A percentile compares a stretch with the other conserved stretches of the same genome.
These are phyloP conservation scores for Scutellaria galericulata DNA, from an alignment of 257 asterid genomes.

Conservation along the genomic window DNA sequence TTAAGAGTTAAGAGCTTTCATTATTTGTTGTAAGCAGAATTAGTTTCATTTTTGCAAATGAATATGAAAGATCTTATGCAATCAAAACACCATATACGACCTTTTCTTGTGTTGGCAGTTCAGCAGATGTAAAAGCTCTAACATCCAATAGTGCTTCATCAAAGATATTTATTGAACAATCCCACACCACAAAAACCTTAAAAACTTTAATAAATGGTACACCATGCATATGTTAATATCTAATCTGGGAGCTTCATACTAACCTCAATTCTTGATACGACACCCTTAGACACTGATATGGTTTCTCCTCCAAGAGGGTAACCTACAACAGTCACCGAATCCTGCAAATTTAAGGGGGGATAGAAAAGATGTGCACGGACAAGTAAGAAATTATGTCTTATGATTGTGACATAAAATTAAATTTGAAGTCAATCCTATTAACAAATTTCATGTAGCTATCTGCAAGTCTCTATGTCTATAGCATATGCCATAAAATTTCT, in stretches of 20 bases:
- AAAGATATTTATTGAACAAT: conserved; percentile 6
- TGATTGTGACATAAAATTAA: conserved; percentile 20
- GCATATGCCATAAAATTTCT: background rate
- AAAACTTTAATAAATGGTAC: background rate
- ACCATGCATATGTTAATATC: background rate
- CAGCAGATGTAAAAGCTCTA: conserved; percentile 1
- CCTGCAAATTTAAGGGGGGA: conserved; percentile 55
- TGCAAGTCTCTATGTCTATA: conserved; percentile 21
- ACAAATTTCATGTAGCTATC: conserved; percentile 11
- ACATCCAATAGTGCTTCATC: background rate
- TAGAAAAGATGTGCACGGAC: conserved; percentile 20
- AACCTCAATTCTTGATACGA: conserved; percentile 97
- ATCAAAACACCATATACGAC: background rate
- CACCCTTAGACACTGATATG: conserved; percentile 96
- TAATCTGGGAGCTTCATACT: conserved; percentile 34
- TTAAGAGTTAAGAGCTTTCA: background rate
- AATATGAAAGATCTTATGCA: background rate
- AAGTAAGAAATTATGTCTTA: conserved; percentile 3
- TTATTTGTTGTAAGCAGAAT: background rate
- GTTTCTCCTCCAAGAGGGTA: conserved; percentile 99
- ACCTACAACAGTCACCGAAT: conserved; percentile 93
- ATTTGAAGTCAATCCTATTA: conserved; percentile 1
- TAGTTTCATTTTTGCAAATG: background rate
- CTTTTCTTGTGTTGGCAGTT: background rate
- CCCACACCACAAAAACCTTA: conserved; percentile 7